A percentile compares a stretch with the other conserved stretches of the same genome.
Conservation (phyloP, 225 moss, liverwort and hornwort species). For the Ulota crispa region DNA sequence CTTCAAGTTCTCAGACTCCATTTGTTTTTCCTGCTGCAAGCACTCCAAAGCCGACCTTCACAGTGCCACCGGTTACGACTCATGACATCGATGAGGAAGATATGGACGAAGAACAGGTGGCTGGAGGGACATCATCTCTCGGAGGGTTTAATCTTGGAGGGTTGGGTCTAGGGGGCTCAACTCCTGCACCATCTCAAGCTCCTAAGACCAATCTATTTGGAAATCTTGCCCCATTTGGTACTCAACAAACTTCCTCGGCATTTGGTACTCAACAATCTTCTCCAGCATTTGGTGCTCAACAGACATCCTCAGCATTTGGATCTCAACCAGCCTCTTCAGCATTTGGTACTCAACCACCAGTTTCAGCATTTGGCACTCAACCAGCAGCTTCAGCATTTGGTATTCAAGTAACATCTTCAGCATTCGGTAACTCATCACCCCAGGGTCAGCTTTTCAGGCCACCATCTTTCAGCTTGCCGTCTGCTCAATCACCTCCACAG, state of each 20-base stretch:
- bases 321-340: slow-evolving; percentile 38
- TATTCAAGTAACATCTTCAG: slow-evolving; percentile 30
- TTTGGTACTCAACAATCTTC: slow-evolving; percentile 36
- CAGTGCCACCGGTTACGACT: slow-evolving; percentile 40
- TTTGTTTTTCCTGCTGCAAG: slow-evolving; percentile 58
- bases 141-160: slow-evolving; percentile 81
- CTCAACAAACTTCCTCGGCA: slow-evolving; percentile 39
- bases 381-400: slow-evolving; percentile 42
- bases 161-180: slow-evolving; percentile 76
- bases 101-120: slow-evolving; percentile 80
- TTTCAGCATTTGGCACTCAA: slow-evolving; percentile 35
- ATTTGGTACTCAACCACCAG: slow-evolving; percentile 46
- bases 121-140: slow-evolving; percentile 40
- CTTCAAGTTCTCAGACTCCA: slow-evolving; percentile 39
- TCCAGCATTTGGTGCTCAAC: slow-evolving; percentile 38
- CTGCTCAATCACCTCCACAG: slow-evolving; percentile 75
- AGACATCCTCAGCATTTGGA: slow-evolving; percentile 39
- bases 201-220: slow-evolving; percentile 76
- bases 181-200: slow-evolving; percentile 47
- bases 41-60: slow-evolving; percentile 40
- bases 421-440: slow-evolving; percentile 47
- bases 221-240: slow-evolving; percentile 53
- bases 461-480: slow-evolving; percentile 86
- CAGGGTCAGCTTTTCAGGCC: slow-evolving; percentile 87
- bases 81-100: slow-evolving; percentile 76